A percentile compares a stretch with the other conserved stretches of the same genome.
Evolutionary conservation across 1,284 basidiomycete species (phyloP).

Genomic region (Cerrena zonata): DNA sequence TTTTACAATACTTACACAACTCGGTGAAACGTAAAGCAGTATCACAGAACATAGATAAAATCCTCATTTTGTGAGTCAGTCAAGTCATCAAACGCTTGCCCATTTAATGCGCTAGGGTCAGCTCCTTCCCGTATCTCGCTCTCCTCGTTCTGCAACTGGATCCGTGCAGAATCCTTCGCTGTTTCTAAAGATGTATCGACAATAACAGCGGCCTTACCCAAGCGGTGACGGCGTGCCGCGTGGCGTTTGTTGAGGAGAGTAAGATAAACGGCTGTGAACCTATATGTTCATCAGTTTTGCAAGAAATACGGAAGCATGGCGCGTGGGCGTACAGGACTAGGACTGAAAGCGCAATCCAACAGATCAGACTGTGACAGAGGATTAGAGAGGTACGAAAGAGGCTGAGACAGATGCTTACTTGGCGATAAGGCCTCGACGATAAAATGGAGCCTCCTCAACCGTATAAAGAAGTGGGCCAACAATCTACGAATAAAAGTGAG

Average conservation of each 20-base stretch:
- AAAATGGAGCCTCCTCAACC: conserved; percentile 35
- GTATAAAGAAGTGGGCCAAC: conserved; percentile 37
- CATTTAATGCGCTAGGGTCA: conserved; percentile 26
- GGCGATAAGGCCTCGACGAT: conserved; percentile 33
- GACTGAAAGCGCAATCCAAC: conserved; percentile 33
- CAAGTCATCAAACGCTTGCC: conserved; percentile 40
- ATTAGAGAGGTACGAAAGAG: conserved; percentile 2
- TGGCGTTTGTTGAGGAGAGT: conserved; percentile 37
- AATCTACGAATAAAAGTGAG: conserved; percentile 24
- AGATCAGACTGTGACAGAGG: conserved; percentile 27
- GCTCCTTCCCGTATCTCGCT: conserved; percentile 15
- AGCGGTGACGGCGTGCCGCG: conserved; percentile 27
- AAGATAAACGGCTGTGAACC: conserved; percentile 35
- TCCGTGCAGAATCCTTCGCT: conserved; percentile 17
- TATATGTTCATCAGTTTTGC: background rate
- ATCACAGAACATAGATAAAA: conserved; percentile 38
- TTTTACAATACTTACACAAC: no score
- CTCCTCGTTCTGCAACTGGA: conserved; percentile 17
- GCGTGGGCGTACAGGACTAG: conserved; percentile 23
- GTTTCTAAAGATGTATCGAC: conserved; percentile 41
- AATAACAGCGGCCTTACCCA: conserved; percentile 34
- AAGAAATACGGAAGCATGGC: background rate
- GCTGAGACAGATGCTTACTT: conserved; percentile 22
- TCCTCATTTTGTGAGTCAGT: conserved; percentile 42
- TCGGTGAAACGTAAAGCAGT: background rate